Conservation (phyloP, 2,329 filamentous ascomycete species). For the Claviceps sp. region DNA sequence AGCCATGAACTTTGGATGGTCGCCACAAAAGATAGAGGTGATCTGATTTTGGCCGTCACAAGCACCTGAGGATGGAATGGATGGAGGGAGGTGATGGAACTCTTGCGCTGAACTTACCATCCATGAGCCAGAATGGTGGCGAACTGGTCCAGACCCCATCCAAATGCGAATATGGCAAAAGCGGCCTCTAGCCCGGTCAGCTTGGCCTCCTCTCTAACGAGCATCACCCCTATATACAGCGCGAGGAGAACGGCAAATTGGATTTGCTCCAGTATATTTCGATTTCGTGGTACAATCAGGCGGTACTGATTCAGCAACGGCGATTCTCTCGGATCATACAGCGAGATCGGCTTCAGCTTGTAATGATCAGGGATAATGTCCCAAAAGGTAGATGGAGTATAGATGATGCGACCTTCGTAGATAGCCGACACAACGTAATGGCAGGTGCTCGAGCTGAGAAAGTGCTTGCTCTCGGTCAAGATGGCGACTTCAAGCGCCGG, state of each 20-base stretch:
- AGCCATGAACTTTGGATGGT: not conserved
- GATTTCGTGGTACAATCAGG: conserved; percentile 65
- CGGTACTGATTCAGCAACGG: conserved; percentile 75
- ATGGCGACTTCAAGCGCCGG: conserved; percentile 76
- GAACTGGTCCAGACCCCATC: conserved; percentile 69
- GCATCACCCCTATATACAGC: conserved; percentile 63
- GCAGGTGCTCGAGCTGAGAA: conserved; percentile 64
- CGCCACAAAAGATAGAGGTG: not conserved
- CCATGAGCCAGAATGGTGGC: conserved; percentile 65
- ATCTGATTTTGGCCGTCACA: not conserved
- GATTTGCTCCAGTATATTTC: conserved; percentile 60
- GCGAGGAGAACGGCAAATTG: conserved; percentile 59
- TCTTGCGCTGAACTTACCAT: conserved; percentile 27
- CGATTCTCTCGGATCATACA: conserved; percentile 66
- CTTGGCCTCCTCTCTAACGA: conserved; percentile 43
- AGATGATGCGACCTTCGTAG: conserved; percentile 67
- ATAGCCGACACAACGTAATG: conserved; percentile 75
- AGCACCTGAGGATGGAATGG: not conserved
- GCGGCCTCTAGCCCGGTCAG: conserved; percentile 47
- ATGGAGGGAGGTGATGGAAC: not conserved
- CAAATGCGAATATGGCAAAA: conserved; percentile 62
- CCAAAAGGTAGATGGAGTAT: conserved; percentile 69
- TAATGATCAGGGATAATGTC: conserved; percentile 79
- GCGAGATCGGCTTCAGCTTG: conserved; percentile 67
- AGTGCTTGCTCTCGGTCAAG: conserved; percentile 66